Conservation (phyloP, 345 rosid genomes). For the Reutealis trisperma region DNA sequence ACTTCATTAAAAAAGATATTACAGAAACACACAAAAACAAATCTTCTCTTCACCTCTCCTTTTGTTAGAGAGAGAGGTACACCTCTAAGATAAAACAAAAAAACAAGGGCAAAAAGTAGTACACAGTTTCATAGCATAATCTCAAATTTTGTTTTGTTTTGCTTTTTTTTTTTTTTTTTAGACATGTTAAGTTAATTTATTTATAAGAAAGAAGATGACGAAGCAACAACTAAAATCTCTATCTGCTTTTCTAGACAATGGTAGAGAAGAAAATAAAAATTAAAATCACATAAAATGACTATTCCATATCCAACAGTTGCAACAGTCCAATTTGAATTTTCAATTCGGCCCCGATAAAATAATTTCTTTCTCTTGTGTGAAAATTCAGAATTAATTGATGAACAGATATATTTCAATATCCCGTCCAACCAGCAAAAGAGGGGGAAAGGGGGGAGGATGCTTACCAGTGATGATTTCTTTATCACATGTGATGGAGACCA, state of each 20-base stretch:
- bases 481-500: constrained; percentile 77
- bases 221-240: background rate
- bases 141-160: no score
- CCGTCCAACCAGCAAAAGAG: background rate
- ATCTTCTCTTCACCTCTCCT: background rate
- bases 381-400: background rate
- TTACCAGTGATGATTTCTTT: constrained; percentile 88
- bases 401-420: background rate
- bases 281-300: background rate
- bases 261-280: background rate
- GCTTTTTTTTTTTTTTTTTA: no score
- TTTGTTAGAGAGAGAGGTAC: background rate
- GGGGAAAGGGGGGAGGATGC: background rate
- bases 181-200: no score
- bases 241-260: background rate
- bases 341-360: background rate
- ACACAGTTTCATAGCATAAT: background rate
- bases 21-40: no score
- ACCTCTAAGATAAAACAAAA: background rate
- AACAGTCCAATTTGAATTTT: background rate
- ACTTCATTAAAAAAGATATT: background rate
- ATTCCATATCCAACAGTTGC: background rate
- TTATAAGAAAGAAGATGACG: background rate
- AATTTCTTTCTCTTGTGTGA: background rate
- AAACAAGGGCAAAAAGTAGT: background rate